Evolutionary conservation across 2,329 filamentous ascomycete species (phyloP).

Genomic region (Atkinsonella texensis): DNA sequence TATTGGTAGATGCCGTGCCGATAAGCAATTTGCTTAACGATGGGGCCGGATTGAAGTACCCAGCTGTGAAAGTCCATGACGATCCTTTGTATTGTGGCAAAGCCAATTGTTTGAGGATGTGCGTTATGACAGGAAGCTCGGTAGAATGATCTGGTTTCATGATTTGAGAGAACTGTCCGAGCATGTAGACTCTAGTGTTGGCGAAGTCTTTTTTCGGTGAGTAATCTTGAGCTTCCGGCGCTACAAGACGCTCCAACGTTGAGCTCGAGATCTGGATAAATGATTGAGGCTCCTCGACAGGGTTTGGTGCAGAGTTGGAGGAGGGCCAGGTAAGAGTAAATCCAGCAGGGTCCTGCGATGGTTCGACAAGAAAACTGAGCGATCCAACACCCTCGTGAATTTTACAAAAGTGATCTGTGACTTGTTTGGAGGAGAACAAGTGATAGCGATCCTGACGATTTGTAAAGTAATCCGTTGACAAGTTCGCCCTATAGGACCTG

Average conservation of each 20-base stretch:
- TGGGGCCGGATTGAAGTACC: slow-evolving; percentile 95
- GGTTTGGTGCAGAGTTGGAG: slow-evolving; percentile 62
- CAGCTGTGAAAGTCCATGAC: slow-evolving; percentile 92
- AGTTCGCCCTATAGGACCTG: slow-evolving; percentile 52
- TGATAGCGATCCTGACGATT: slow-evolving; percentile 94
- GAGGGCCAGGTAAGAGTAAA: slow-evolving; percentile 62
- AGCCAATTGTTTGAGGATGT: slow-evolving; percentile 58
- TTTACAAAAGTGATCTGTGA: slow-evolving; percentile 71
- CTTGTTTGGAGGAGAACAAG: slow-evolving; percentile 64
- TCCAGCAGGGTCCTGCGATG: slow-evolving; percentile 41
- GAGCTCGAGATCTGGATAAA: slow-evolving; percentile 61
- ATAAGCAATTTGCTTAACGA: slow-evolving; percentile 72
- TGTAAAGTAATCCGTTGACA: slow-evolving; percentile 91
- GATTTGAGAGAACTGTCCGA: slow-evolving; percentile 80
- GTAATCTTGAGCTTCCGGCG: slow-evolving; percentile 13
- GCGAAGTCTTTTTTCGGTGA: slow-evolving; percentile 15
- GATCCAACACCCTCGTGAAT: slow-evolving; percentile 68
- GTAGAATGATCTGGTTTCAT: slow-evolving; percentile 72
- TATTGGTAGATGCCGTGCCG: slow-evolving; percentile 53
- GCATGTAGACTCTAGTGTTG: slow-evolving; percentile 70
- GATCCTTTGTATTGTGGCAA: slow-evolving; percentile 51
- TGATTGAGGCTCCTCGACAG: slow-evolving; percentile 53
- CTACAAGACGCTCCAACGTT: slow-evolving; percentile 54
- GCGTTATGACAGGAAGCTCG: slow-evolving; percentile 71
- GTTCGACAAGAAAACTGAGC: slow-evolving; percentile 70